Base-by-base conservation (phyloP, 2,329 filamentous ascomycete species). In the Cordyceps cicadae region DNA sequence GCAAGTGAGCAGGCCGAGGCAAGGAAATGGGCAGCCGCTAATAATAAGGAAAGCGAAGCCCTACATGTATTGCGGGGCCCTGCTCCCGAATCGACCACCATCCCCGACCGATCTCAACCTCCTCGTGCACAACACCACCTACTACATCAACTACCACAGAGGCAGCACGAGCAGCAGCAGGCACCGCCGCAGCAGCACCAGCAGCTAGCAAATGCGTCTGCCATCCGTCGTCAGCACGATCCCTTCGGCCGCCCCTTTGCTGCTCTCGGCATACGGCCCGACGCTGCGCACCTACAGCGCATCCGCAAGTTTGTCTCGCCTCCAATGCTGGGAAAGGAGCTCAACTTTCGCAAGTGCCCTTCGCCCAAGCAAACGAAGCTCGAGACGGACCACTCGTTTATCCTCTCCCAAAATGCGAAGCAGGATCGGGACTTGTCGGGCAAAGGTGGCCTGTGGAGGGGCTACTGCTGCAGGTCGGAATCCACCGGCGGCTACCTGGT, bases 311-410 rank as follows among this genome's bases (percentile, higher is more conserved):
- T 77, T 24, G 77, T 80, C 67, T 86, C 85, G 63, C 93, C 93
- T 46, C 93, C 93, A 11, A 95, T 97, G 92, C 83, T 96, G 12
- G 93, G 93, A 60, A 77, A 79, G 61, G 89, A 96, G 66, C 82
- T 97, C 59, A 78, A 81, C 29, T 96, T 97, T 71, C 89, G 91
- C 39, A 84, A 83, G 70, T 96, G 91, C 70, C 80, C 82, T 11
- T 96, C 92, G 29, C 93, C 93, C 6, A 87, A 93, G 71, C 84
- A 87, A 59, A 95, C 92, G 17, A 87, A 90, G 68, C 88, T 95
- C 68, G 91, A 96, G 69, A 86, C 89, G 0, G 87, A 89, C 60
- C 88, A 91, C 69, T 82, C 76, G 66, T 84, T 81, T 73, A 73
- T 79, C 71, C 74, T 77, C 52, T 71, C 75, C 63, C 74, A 72